Percentiles rank a stretch among this genome's conserved stretches.
These are phyloP conservation scores for Orbilia quercus DNA, from an alignment of 2,329 filamentous ascomycete genomes.

Conservation along the genomic window DNA sequence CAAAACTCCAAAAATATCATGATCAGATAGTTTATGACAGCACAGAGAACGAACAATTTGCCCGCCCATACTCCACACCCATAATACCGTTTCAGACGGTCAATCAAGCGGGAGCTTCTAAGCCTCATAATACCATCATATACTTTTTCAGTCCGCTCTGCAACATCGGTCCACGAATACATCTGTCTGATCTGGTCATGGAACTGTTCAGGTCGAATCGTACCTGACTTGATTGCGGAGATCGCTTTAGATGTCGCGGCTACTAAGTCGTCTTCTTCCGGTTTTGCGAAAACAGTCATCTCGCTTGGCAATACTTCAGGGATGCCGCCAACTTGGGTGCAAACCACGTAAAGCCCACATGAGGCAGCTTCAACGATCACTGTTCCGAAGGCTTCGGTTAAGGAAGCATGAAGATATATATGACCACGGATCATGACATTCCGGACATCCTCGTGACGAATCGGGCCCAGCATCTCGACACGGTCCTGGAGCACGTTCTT, in stretches of 20 bases:
- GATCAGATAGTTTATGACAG: constrained; percentile 91
- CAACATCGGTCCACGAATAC: constrained; percentile 99
- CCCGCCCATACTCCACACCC: constrained; percentile 98
- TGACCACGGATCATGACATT: constrained; percentile 98
- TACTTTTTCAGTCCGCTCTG: constrained; percentile 89
- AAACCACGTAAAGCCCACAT: constrained; percentile 95
- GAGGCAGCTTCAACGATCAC: constrained; percentile 97
- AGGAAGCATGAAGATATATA: constrained; percentile 92
- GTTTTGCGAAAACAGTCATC: constrained; percentile 97
- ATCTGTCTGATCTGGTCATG: constrained; percentile 97
- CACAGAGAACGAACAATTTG: constrained; percentile 94
- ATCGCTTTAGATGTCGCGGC: constrained; percentile 90
- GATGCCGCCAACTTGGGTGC: constrained; percentile 94
- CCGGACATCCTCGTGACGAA: constrained; percentile 94
- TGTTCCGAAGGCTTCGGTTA: constrained; percentile 97
- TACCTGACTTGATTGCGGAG: constrained; percentile 82
- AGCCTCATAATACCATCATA: constrained; percentile 92
- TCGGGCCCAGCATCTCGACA: constrained; percentile 88
- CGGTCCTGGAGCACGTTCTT: constrained; percentile 92
- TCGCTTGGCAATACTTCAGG: constrained; percentile 94
- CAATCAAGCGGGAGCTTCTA: constrained; percentile 90
- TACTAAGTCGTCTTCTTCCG: constrained; percentile 95
- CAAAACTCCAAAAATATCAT: constrained; percentile 88
- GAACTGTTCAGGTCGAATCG: constrained; percentile 89
- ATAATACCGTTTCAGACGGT: constrained; percentile 94